Evolutionary conservation across 495 filamentous ascomycete genomes (phyloP), one percentile per base, ranked within the genome.

Genomic region (Xylaria sp.): DNA sequence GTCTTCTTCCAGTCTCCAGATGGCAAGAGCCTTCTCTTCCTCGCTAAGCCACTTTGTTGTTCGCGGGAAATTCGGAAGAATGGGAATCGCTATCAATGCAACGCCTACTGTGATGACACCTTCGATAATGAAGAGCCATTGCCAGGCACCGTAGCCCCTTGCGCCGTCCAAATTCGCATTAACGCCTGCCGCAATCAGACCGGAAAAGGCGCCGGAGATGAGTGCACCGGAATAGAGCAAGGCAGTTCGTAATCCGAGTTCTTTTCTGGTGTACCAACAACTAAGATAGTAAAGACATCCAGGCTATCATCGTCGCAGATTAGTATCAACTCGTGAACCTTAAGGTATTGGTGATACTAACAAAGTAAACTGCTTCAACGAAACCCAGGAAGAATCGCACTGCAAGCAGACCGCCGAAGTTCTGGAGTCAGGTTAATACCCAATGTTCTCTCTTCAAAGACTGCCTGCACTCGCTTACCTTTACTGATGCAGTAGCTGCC

Each of bases 71-170:
- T 96, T 91, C 17, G 93, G 93, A 19, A 96, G 80, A 31, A 93
- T 79, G 71, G 90, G 90, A 71, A 85, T 86, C 37, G 88, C 83
- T 33, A 77, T 74, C 40, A 83, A 75, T 14, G 82, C 83, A 48
- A 88, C 79, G 1, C 70, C 78, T 6, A 87, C 77, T 14, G 85
- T 89, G 66, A 83, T 80, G 19, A 80, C 87, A 61, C 92, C 93
- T 78, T 94, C 92, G 64, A 95, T 92, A 71, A 94, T 91, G 85
- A 93, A 94, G 21, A 94, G 80, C 91, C 91, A 93, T 59, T 84
- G 81, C 85, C 86, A 88, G 4, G 85, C 85, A 11, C 75, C 57
- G 3, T 84, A 65, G 14, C 85, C 86, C 7, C 80, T 77, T 11
- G 72, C 50, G 3, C 85, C 85, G 50, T 85, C 85, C 85, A 87